Conservation (phyloP, 2,329 filamentous ascomycete genomes). For the Colletotrichum truncatum region DNA sequence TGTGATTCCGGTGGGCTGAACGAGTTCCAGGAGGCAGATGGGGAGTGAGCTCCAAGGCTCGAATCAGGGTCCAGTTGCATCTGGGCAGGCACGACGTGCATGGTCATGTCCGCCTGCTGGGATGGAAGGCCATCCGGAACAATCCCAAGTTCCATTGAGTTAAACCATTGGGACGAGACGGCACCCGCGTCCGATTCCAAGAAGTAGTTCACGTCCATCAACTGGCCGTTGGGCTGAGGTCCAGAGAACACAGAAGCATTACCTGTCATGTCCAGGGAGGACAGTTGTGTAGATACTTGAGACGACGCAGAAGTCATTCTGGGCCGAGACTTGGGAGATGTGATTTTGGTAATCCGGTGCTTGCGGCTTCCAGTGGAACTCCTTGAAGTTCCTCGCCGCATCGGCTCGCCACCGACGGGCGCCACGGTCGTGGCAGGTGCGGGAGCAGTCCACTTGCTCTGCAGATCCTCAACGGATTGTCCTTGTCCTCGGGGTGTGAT, state of each 20-base stretch:
- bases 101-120: slow-evolving; percentile 50
- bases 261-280: slow-evolving; percentile 62
- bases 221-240: slow-evolving; percentile 45
- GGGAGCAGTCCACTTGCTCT: slow-evolving; percentile 57
- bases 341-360: slow-evolving; percentile 52
- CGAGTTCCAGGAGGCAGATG: slow-evolving; percentile 55
- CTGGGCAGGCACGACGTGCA: slow-evolving; percentile 66
- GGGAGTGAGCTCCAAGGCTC: slow-evolving; percentile 58
- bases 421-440: slow-evolving; percentile 43
- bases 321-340: slow-evolving; percentile 51
- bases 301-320: slow-evolving; percentile 53
- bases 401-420: slow-evolving; percentile 46
- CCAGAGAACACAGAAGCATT: slow-evolving; percentile 55
- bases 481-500: slow-evolving; percentile 63
- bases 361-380: slow-evolving; percentile 56
- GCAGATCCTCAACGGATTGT: slow-evolving; percentile 55
- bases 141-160: slow-evolving; percentile 56
- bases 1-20: slow-evolving; percentile 34
- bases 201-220: slow-evolving; percentile 61
- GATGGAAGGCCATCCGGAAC: slow-evolving; percentile 53
- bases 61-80: slow-evolving; percentile 64
- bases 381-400: slow-evolving; percentile 54
- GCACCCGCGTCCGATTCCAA: slow-evolving; percentile 58
- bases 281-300: slow-evolving; percentile 58
- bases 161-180: slow-evolving; percentile 59